Evolutionary conservation across 83 land plant genomes (phyloP).

Genomic region (Picea abies): DNA sequence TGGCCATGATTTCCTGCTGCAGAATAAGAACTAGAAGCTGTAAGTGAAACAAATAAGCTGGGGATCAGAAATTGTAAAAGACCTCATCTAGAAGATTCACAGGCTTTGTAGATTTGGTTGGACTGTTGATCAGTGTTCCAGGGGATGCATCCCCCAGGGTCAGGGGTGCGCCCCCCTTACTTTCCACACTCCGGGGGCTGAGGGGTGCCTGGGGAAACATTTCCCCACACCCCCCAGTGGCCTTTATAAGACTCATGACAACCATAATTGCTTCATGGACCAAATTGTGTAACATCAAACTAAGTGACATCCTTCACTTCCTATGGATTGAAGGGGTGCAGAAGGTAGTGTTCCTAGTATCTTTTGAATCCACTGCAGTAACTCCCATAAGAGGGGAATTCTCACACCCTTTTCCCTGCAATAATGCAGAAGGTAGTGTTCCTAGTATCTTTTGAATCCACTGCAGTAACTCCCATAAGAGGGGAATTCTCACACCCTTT

Average conservation of each 20-base stretch:
- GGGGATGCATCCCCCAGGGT: too few species aligned
- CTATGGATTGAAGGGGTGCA: constrained; percentile 61
- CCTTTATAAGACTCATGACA: constrained; percentile 69
- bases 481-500: constrained; percentile 49
- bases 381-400: constrained; percentile 81
- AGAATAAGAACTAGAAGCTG: too few species aligned
- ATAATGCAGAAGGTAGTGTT: constrained; percentile 76
- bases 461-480: constrained; percentile 88
- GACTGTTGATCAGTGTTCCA: constrained; percentile 19
- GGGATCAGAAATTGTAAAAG: too few species aligned
- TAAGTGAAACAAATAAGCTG: too few species aligned
- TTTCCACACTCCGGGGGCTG: too few species aligned
- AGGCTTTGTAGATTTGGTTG: constrained; percentile 51
- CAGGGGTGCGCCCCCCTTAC: too few species aligned
- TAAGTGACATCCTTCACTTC: constrained; percentile 76
- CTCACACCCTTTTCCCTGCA: constrained; percentile 31
- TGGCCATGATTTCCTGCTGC: too few species aligned
- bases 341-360: constrained; percentile 82
- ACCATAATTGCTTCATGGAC: constrained; percentile 87
- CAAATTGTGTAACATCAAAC: constrained; percentile 69
- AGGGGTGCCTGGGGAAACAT: too few species aligned
- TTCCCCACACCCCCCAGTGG: constrained; percentile 11
- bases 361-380: constrained; percentile 77
- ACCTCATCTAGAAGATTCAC: constrained; percentile 29
- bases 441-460: constrained; percentile 73